Base-by-base conservation (phyloP, 176 grass and related monocot species). In the Zoysia pacifica region DNA sequence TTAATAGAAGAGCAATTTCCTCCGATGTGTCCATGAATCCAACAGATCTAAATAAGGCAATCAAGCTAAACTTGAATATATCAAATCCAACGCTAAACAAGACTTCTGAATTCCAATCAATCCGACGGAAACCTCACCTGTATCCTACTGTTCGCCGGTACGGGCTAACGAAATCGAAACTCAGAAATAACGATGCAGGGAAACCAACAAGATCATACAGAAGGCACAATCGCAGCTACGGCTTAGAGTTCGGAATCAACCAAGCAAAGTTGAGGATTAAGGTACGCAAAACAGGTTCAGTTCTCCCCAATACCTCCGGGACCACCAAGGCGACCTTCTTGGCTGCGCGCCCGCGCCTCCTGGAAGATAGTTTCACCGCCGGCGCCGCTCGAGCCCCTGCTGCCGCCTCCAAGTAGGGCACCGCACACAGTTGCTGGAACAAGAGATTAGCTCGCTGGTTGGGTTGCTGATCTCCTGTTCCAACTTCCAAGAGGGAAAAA, bases 241-340 rank as follows among this genome's bases (percentile, higher is more conserved):
- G 46, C 46, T 35, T 45, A 48, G 48, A 51, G 38, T 15, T 51
- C 36, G 11, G 19, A 38, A 15, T 9, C 11, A 71, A 52, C 50
- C 47, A 49, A 38, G 11, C 7, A 8, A 71, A 71, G 9, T 16
- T 52, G 11, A 48, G 11, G 28, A 51, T 51, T 71, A 35, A n/a
- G 16, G 18, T 19, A 36, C 1, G 46, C 49, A 2, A 50, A 70
- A 1, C 19, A 15, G 1, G 9, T 7, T 7, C 9, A 36, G 68
- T 36, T 71, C n/a, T 71, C 12, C 19, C 20, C 68, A 37, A 36
- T 70, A 70, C 67, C 67, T 72, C 69, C 28, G 48, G 14, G 12
- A 12, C 69, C 46, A 18, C 47, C 47, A 20, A 46, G 20, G 9
- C 47, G 47, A 12, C 38, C 46, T 48, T 5, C 47, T 0, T 40